Percentiles rank a stretch among this genome's conserved stretches.
Conservation (phyloP, 805 yeast species). For the Sugiyamaella chiloensis region DNA sequence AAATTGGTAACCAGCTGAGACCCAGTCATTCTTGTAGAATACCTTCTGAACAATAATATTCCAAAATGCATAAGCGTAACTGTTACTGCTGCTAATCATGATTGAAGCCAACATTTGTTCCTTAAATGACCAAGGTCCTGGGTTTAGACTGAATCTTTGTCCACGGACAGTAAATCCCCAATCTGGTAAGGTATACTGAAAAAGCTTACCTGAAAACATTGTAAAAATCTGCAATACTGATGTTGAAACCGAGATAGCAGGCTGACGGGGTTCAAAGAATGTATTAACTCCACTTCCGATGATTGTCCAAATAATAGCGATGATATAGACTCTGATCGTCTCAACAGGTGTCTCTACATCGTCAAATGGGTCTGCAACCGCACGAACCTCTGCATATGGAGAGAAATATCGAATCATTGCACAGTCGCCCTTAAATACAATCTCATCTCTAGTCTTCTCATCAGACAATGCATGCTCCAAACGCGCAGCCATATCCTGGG, state of each 20-base stretch:
- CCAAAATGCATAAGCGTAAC: constrained; percentile 15
- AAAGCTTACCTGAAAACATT: constrained; percentile 53
- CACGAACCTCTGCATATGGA: constrained; percentile 57
- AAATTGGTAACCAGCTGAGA: constrained; percentile 43
- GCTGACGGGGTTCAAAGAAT: constrained; percentile 55
- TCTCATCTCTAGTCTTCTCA: constrained; percentile 17
- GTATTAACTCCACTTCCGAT: constrained; percentile 54
- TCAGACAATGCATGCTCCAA: constrained; percentile 32
- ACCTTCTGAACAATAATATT: constrained; percentile 23
- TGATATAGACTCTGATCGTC: constrained; percentile 45
- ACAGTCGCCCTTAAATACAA: constrained; percentile 37
- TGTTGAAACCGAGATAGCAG: constrained; percentile 43
- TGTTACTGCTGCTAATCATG: constrained; percentile 9
- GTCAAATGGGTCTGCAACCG: constrained; percentile 51
- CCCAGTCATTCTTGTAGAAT: constrained; percentile 30
- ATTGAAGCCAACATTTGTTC: constrained; percentile 63
- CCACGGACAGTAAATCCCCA: constrained; percentile 42
- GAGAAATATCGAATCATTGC: constrained; percentile 41
- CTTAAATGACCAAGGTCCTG: constrained; percentile 61
- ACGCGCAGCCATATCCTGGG: constrained; percentile 36
- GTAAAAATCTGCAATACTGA: constrained; percentile 44
- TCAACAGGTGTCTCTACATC: constrained; percentile 45
- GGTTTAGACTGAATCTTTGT: constrained; percentile 43
- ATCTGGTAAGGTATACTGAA: constrained; percentile 43
- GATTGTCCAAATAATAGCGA: constrained; percentile 41